Conservation (phyloP, 1,139 yeast genomes). For the Suhomyces yuchorum region DNA sequence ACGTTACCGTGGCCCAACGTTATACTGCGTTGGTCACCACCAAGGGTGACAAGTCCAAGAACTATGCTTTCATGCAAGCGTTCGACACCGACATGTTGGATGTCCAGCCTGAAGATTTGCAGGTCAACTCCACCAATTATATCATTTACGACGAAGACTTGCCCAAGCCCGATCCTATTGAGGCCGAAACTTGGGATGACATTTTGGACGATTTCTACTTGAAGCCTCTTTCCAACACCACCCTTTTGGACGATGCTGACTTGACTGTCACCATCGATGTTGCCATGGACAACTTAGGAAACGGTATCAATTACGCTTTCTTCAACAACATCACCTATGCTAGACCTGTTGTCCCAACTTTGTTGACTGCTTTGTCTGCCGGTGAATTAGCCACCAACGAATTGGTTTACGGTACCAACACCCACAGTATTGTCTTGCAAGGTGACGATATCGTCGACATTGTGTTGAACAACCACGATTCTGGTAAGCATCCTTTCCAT, state of each 20-base stretch:
- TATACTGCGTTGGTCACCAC: slow-evolving; percentile 74
- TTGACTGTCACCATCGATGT: slow-evolving; percentile 65
- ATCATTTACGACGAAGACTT: slow-evolving; percentile 56
- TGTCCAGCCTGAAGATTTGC: slow-evolving; percentile 59
- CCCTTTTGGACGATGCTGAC: slow-evolving; percentile 65
- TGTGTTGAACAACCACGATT: slow-evolving; percentile 68
- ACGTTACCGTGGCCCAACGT: slow-evolving; percentile 78
- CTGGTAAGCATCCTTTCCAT: slow-evolving; percentile 89
- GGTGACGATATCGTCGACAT: slow-evolving; percentile 69
- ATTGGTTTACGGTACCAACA: slow-evolving; percentile 67
- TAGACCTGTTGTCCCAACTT: slow-evolving; percentile 79
- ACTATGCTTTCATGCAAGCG: slow-evolving; percentile 76
- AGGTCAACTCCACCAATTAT: slow-evolving; percentile 71
- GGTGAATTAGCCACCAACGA: slow-evolving; percentile 57
- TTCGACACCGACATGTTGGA: slow-evolving; percentile 84
- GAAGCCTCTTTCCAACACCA: slow-evolving; percentile 55
- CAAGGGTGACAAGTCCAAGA: slow-evolving; percentile 57
- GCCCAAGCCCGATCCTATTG: slow-evolving; percentile 24
- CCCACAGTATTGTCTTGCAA: slow-evolving; percentile 70
- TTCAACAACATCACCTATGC: slow-evolving; percentile 82
- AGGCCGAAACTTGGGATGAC: slow-evolving; percentile 40
- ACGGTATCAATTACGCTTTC: slow-evolving; percentile 89
- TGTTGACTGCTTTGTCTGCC: slow-evolving; percentile 73
- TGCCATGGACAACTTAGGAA: slow-evolving; percentile 71
- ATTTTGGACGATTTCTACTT: slow-evolving; percentile 68